phyloP scores from a whole-genome alignment of 352 stramenopile genomes.

The Sclerospora graminicola region DNA sequence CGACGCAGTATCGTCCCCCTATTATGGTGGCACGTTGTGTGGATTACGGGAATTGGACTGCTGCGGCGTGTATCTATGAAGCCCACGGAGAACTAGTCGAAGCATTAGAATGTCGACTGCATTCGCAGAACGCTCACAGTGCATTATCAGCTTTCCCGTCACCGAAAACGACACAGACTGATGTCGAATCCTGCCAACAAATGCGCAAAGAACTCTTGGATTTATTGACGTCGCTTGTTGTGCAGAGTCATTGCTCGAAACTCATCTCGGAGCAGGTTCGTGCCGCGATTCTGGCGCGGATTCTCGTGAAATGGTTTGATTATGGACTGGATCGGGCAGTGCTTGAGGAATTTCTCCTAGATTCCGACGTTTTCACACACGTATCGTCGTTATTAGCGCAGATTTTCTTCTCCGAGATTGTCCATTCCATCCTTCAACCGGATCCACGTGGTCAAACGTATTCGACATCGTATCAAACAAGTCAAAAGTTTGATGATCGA shows the following conservation, averaged over 20 bases:
- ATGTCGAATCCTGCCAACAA: constrained; percentile 31
- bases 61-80: constrained; percentile 68
- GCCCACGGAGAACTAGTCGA: constrained; percentile 71
- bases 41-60: constrained; percentile 77
- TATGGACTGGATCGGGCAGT: constrained; percentile 44
- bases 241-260: constrained; percentile 28
- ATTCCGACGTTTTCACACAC: constrained; percentile 43
- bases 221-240: constrained; percentile 51
- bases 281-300: constrained; percentile 58
- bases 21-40: constrained; percentile 69
- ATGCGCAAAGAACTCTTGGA: constrained; percentile 56
- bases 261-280: constrained; percentile 32
- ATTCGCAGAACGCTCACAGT: constrained; percentile 38
- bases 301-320: constrained; percentile 82
- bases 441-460: constrained; percentile 4
- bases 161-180: neutral
- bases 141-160: constrained; percentile 1
- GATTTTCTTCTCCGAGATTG: constrained; percentile 73
- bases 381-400: constrained; percentile 49
- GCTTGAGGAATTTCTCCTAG: constrained; percentile 56
- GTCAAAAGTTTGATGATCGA: constrained; percentile 48
- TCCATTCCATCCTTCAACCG: constrained; percentile 32
- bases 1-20: constrained; percentile 58
- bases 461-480: constrained; percentile 3
- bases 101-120: constrained; percentile 72